Base-by-base conservation (phyloP, 2,329 filamentous ascomycete genomes). In the Tolypocladium nubicola region DNA sequence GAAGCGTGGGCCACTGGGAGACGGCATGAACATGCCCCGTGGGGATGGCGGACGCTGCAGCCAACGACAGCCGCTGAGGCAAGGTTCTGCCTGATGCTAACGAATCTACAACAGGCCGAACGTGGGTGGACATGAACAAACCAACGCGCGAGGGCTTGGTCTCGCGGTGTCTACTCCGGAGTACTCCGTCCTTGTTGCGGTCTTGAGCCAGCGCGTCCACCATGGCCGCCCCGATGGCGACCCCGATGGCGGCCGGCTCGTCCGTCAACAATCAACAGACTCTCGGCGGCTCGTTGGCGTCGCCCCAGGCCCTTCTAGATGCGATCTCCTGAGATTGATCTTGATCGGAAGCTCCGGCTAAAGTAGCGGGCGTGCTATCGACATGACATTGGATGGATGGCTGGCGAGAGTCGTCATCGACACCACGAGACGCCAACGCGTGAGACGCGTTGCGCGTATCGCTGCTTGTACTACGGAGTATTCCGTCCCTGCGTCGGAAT, bases 201-300 rank as follows among this genome's bases (percentile, higher is more conserved):
- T 14, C 14, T 49, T 45, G n/a, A 14, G 37, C 37, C 37, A 38
- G 37, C 13, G 37, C 37, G 37, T 38, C 37, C 37, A 43, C 10
- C 9, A 43, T n/a, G 13, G n/a, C 9, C 10, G 41, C 41, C 41
- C 23, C n/a, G 40, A 21, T n/a, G 14, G 45, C 45, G 16, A 26
- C 41, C 41, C 23, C 10, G 40, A 21, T n/a, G 14, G 45, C 45
- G 16, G 4, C 23, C 23, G 2, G 23, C 45, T 8, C 47, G 26
- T 50, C 47, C 43, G n/a, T n/a, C 57, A 55, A 57, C 56, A 57
- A 49, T 30, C 52, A 41, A 53, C 38, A 53, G 5, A 3, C 26
- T 50, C 13, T 6, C 26, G 30, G 4, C 16, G 16, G 16, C 45
- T 16, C 8, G 45, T 50, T 35, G 26, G 30, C 47, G 47, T 50